Base-by-base conservation (phyloP, 352 stramenopile species). In the Pythium coloratum region DNA sequence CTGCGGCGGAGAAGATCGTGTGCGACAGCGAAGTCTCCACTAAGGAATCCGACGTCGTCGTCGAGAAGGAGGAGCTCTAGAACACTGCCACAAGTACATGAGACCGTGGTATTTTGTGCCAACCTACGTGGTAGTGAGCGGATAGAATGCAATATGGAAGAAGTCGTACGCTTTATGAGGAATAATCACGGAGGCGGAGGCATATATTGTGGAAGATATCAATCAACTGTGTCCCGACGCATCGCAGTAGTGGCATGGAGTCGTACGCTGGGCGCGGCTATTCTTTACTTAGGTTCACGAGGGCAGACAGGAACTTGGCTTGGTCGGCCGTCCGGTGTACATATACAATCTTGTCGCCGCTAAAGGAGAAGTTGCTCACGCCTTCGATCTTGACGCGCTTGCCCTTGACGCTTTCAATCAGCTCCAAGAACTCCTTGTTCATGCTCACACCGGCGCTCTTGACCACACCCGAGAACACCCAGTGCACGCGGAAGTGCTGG, bases 341-440 rank as follows among this genome's bases (percentile, higher is more conserved):
- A 65, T 95, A 95, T 63, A 93, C 85, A 68, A 95, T 93, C 69
- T 95, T 95, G 81, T 95, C 83, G 20, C 84, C 82, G 55, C 81
- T 91, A 63, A 95, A 95, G 6, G 85, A 94, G 38, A 91, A 95
- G 76, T 92, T 95, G 82, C 85, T 94, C 16, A 95, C 87, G 30
- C 87, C 87, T 57, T 95, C 87, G 58, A 95, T 94, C 53, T 80
- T 89, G 33, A 95, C 84, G 40, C 80, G 82, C 50, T 79, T 82
- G 55, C 83, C 84, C 69, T 90, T 87, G 49, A 95, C 87, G 47
- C 86, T 92, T 67, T 91, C 80, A 50, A 95, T 94, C 24, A 95
- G 76, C 55, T 95, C 85, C 12, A 92, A 66, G 51, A 95, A 95
- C 70, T 95, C 87, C 68, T 93, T 93, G 77, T 92, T 94, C 84